These are phyloP conservation scores for Candida tetrigidarum DNA, from an alignment of 1,139 yeast genomes.

Conservation along the genomic window DNA sequence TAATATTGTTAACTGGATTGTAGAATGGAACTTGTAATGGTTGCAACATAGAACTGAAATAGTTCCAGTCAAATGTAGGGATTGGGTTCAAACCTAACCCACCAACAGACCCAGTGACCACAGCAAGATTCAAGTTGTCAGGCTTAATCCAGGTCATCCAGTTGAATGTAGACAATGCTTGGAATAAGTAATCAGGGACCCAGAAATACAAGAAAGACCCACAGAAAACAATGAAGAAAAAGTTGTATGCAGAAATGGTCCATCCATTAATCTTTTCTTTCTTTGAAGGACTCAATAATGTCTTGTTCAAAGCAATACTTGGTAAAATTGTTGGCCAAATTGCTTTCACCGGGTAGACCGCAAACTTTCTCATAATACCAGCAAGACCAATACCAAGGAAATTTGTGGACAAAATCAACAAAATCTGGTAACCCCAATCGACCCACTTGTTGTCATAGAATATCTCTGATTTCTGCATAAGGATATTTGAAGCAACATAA, in stretches of 20 bases:
- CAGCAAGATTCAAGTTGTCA: slow-evolving; percentile 43
- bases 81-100: slow-evolving; percentile 66
- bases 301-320: slow-evolving; percentile 59
- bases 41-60: slow-evolving; percentile 10
- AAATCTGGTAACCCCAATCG: slow-evolving; percentile 52
- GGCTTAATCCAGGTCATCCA: slow-evolving; percentile 47
- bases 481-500: slow-evolving; percentile 26
- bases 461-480: slow-evolving; percentile 30
- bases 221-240: slow-evolving; percentile 28
- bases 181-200: slow-evolving; percentile 40
- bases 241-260: slow-evolving; percentile 35
- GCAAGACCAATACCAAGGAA: slow-evolving; percentile 68
- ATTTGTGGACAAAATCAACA: slow-evolving; percentile 57
- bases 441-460: slow-evolving; percentile 50
- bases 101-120: slow-evolving; percentile 54
- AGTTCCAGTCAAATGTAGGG: slow-evolving; percentile 57
- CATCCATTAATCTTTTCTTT: slow-evolving; percentile 45
- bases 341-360: slow-evolving; percentile 59
- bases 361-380: slow-evolving; percentile 59
- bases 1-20: slow-evolving; percentile 42
- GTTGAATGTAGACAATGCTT: slow-evolving; percentile 34
- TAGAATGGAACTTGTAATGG: slow-evolving; percentile 43
- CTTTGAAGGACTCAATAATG: slow-evolving; percentile 48
- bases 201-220: slow-evolving; percentile 36
- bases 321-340: slow-evolving; percentile 64